Conservation (phyloP, 441 rosid genomes). For the Erysimum cheiri region DNA sequence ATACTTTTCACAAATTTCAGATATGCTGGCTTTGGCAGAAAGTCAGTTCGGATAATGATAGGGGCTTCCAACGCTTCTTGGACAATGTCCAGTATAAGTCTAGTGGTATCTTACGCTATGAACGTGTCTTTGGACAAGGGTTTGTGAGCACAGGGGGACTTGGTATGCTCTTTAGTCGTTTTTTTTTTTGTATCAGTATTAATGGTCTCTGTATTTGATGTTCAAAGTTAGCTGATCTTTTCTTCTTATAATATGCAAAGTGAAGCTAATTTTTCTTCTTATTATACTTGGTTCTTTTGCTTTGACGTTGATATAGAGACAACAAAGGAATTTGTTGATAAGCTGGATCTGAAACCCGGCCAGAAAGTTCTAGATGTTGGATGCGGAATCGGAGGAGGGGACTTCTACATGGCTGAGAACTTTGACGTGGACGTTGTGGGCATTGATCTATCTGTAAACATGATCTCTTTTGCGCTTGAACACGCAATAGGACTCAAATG, state of each 20-base stretch:
- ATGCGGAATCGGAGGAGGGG: conserved; percentile 99
- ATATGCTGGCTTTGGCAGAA: conserved; percentile 98
- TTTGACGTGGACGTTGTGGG: conserved; percentile 89
- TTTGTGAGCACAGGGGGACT: conserved; percentile 97
- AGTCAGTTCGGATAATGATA: conserved; percentile 73
- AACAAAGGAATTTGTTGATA: conserved; percentile 90
- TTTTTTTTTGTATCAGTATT: not conserved
- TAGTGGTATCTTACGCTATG: conserved; percentile 87
- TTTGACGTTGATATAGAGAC: conserved; percentile 63
- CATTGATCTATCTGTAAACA: conserved; percentile 90
- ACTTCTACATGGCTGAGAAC: conserved; percentile 94
- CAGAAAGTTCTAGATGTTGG: conserved; percentile 98
- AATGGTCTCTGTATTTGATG: conserved; percentile 9
- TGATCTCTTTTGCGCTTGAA: conserved; percentile 95
- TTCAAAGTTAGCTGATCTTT: not conserved
- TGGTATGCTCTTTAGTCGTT: conserved; percentile 53
- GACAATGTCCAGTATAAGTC: conserved; percentile 92
- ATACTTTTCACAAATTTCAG: conserved; percentile 54
- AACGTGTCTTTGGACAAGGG: conserved; percentile 91
- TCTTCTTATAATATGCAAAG: not conserved
- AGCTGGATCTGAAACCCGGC: conserved; percentile 85
- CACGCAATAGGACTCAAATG: conserved; percentile 88
- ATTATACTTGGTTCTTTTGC: conserved; percentile 11
- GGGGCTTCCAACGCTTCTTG: conserved; percentile 92
- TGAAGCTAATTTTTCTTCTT: conserved; percentile 24